phyloP scores from a whole-genome alignment of 495 filamentous ascomycete species.

The Penicillium mononematosum region DNA sequence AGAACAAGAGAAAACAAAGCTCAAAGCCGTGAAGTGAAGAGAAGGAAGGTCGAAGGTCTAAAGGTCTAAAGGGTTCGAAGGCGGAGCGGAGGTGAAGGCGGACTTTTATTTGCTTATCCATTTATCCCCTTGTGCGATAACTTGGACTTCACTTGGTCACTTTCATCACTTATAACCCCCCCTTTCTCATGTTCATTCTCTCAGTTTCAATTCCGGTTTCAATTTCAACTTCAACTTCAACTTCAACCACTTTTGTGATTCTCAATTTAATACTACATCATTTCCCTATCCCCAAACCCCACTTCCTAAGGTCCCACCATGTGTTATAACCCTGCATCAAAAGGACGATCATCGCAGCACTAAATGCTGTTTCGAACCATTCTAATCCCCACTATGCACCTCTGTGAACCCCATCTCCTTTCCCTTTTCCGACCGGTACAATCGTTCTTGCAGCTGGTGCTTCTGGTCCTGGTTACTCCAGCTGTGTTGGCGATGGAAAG shows the following conservation, averaged over 20 bases:
- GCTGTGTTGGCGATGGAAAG: conserved; percentile 29
- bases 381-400: conserved; percentile 6
- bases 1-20: not conserved
- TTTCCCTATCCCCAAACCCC: not conserved
- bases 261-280: not conserved
- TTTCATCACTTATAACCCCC: not conserved
- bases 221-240: not conserved
- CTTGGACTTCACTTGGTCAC: not conserved
- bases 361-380: not conserved
- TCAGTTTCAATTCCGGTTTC: not conserved
- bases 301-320: conserved; percentile 2
- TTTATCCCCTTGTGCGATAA: conserved; percentile 12
- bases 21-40: not conserved
- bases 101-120: conserved; percentile 20
- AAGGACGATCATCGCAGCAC: conserved; percentile 1
- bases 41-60: conserved; percentile 5
- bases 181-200: not conserved
- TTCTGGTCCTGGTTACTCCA: conserved; percentile 41
- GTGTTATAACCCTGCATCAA: not conserved
- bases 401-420: conserved; percentile 36
- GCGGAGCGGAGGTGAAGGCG: conserved; percentile 29
- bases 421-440: conserved; percentile 28
- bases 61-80: conserved; percentile 19
- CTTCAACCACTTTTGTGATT: not conserved
- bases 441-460: conserved; percentile 33